Percentiles rank a stretch among this genome's conserved stretches.
These are phyloP conservation scores for Dioszegia hungarica DNA, from an alignment of 768 basidiomycete species.

Conservation along the genomic window DNA sequence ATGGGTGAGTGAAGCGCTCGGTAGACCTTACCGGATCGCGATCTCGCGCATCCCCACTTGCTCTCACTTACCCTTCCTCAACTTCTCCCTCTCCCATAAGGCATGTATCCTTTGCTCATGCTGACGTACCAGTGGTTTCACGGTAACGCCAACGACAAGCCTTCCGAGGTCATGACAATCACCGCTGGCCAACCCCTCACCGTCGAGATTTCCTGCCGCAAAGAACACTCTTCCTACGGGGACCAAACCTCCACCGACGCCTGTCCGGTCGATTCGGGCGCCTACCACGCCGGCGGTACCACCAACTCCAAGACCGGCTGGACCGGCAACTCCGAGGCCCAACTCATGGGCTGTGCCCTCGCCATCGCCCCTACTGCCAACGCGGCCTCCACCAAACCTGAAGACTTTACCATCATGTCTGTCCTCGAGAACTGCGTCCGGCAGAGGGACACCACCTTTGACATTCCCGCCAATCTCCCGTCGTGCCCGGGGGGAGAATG, in stretches of 20 bases:
- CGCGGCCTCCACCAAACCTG: constrained; percentile 19
- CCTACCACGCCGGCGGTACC: constrained; percentile 32
- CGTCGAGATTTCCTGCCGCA: constrained; percentile 28
- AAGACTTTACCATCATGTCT: constrained; percentile 38
- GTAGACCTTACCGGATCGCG: too few relatives aligned
- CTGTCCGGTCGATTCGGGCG: constrained; percentile 30
- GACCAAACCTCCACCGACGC: constrained; percentile 11
- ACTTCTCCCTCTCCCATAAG: too few relatives aligned
- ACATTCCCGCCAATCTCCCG: constrained; percentile 37
- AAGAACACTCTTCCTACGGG: constrained; percentile 22
- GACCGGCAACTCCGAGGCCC: constrained; percentile 12
- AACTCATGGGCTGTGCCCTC: constrained; percentile 31
- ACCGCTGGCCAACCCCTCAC: constrained; percentile 19
- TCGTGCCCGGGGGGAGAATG: constrained; percentile 39
- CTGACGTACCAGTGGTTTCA: constrained; percentile 31
- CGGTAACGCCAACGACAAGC: constrained; percentile 9
- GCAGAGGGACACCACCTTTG: constrained; percentile 26
- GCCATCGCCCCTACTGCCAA: constrained; percentile 26
- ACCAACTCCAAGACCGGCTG: constrained; percentile 1
- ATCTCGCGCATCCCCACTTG: too few relatives aligned
- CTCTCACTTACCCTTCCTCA: too few relatives aligned
- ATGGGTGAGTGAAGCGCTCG: constrained; percentile 26
- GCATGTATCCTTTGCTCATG: too few relatives aligned
- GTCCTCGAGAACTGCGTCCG: constrained; percentile 34
- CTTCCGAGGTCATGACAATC: constrained; percentile 13